Evolutionary conservation across 2,329 filamentous ascomycete genomes (phyloP).

Genomic region (Fusarium haematococcum): DNA sequence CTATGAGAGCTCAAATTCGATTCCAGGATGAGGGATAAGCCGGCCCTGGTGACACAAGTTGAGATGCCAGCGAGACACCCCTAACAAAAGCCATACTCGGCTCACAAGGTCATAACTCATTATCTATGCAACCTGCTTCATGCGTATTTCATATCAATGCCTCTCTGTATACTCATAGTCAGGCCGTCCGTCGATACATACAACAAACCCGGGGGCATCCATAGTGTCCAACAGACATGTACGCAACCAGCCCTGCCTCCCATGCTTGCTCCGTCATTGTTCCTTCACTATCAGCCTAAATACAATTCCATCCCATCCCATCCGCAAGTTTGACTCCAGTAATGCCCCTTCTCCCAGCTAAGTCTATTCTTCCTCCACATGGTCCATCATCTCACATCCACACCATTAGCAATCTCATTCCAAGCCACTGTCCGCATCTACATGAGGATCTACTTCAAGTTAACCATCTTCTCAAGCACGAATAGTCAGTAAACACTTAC

Average conservation of each 20-base stretch:
- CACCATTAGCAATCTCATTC: background rate
- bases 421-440: slow-evolving; percentile 17
- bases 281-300: slow-evolving; percentile 16
- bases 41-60: background rate
- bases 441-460: slow-evolving; percentile 43
- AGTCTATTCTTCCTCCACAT: slow-evolving; percentile 18
- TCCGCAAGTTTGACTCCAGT: slow-evolving; percentile 33
- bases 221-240: slow-evolving; percentile 17
- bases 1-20: background rate
- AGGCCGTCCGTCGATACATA: slow-evolving; percentile 13
- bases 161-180: slow-evolving; percentile 29
- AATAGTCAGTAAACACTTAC: slow-evolving; percentile 65
- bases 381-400: slow-evolving; percentile 7
- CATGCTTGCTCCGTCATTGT: slow-evolving; percentile 17
- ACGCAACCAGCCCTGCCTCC: slow-evolving; percentile 14
- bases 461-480: background rate
- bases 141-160: slow-evolving; percentile 7
- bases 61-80: background rate
- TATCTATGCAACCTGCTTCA: slow-evolving; percentile 6
- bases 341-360: slow-evolving; percentile 24
- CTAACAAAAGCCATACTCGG: background rate
- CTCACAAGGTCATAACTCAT: background rate
- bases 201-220: slow-evolving; percentile 25
- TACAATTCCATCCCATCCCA: slow-evolving; percentile 35
- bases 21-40: background rate